phyloP scores from a whole-genome alignment of 2,329 filamentous ascomycete genomes.

The Chaetomiaceae sp. region DNA sequence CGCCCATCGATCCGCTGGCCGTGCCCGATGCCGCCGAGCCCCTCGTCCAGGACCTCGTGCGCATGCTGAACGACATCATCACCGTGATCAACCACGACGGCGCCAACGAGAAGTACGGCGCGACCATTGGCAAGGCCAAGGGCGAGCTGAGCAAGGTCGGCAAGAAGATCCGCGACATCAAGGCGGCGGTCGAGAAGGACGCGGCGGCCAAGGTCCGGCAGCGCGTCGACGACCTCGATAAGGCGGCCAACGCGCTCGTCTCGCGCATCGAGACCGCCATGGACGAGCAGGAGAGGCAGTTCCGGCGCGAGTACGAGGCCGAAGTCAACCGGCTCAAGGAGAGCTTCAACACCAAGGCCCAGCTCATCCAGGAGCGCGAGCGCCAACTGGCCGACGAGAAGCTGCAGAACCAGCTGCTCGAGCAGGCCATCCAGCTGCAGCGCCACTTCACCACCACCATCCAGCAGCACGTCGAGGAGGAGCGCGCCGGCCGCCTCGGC shows the following conservation, averaged over 20 bases:
- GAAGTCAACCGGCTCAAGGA: slow-evolving; percentile 76
- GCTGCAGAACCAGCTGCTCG: slow-evolving; percentile 75
- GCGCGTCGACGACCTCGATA: slow-evolving; percentile 73
- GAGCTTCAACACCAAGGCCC: slow-evolving; percentile 73
- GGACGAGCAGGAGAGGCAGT: slow-evolving; percentile 71
- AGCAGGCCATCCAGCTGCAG: slow-evolving; percentile 87
- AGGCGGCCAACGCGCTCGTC: slow-evolving; percentile 80
- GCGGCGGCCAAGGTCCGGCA: slow-evolving; percentile 69
- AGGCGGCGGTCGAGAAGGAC: slow-evolving; percentile 59
- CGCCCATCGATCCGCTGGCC: slow-evolving; percentile 71
- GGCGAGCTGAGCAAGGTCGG: slow-evolving; percentile 72
- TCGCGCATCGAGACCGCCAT: slow-evolving; percentile 80
- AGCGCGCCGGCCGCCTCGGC: slow-evolving; percentile 79
- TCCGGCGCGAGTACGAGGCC: slow-evolving; percentile 78
- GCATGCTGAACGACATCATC: slow-evolving; percentile 94
- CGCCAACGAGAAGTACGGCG: slow-evolving; percentile 68
- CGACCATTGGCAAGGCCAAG: slow-evolving; percentile 80
- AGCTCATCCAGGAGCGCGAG: slow-evolving; percentile 71
- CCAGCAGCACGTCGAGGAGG: slow-evolving; percentile 74
- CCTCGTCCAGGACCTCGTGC: slow-evolving; percentile 86
- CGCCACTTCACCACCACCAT: slow-evolving; percentile 76
- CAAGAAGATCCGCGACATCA: slow-evolving; percentile 68
- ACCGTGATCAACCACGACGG: slow-evolving; percentile 85
- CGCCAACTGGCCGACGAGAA: slow-evolving; percentile 76
- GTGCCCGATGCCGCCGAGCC: slow-evolving; percentile 74